Evolutionary conservation across 2,329 filamentous ascomycete genomes (phyloP).

Genomic region (Metarhizium anisopliae): DNA sequence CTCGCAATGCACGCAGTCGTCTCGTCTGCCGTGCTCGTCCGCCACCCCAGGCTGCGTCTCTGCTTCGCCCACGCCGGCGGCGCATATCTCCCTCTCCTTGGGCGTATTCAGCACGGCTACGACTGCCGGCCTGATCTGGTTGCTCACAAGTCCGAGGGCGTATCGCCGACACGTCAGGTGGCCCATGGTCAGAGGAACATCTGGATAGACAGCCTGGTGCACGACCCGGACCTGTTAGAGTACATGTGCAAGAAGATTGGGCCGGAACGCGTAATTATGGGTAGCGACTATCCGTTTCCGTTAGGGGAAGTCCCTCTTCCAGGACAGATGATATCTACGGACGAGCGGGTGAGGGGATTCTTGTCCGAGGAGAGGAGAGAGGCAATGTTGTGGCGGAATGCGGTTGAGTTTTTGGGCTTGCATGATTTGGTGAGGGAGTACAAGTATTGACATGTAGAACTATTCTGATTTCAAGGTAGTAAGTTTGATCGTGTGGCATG

Average conservation of each 20-base stretch:
- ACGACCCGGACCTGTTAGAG: not conserved
- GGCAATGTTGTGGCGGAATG: not conserved
- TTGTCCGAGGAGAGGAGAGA: not conserved
- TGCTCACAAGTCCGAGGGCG: not conserved
- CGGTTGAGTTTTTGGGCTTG: not conserved
- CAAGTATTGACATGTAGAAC: not conserved
- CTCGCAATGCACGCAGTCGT: not conserved
- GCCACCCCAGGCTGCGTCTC: not conserved
- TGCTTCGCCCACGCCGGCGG: not conserved
- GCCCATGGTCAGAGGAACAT: not conserved
- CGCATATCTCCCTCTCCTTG: not conserved
- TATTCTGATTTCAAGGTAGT: too few species aligned
- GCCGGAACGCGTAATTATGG: not conserved
- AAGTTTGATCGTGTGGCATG: too few species aligned
- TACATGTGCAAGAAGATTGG: not conserved
- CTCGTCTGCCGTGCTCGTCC: not conserved
- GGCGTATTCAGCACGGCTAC: not conserved
- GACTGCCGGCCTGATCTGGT: not conserved
- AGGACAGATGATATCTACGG: not conserved
- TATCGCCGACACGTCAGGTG: not conserved
- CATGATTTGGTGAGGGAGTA: not conserved
- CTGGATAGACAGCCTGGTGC: conserved; percentile 1
- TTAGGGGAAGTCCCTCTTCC: not conserved
- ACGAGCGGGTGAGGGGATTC: not conserved
- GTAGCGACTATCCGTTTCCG: not conserved